Evolutionary conservation across 2,329 filamentous ascomycete genomes (phyloP).

Genomic region (Aspergillus novofumigatus): DNA sequence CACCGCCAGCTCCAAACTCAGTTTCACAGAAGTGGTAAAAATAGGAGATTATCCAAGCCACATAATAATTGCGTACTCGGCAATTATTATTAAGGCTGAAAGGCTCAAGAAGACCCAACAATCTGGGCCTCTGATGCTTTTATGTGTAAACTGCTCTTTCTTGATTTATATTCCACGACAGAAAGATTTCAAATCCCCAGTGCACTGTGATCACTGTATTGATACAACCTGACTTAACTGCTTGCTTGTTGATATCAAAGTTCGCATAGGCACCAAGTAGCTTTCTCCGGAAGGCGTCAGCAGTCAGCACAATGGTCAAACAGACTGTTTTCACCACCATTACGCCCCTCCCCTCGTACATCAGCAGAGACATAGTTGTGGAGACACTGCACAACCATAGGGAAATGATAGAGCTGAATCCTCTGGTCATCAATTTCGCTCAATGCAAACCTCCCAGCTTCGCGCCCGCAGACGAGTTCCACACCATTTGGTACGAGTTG

Average conservation of each 20-base stretch:
- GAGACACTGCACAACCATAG: slow-evolving; percentile 72
- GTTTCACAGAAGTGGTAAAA: background rate
- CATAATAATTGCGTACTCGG: background rate
- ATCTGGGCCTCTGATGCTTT: background rate
- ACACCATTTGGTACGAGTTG: slow-evolving; percentile 72
- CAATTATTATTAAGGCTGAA: background rate
- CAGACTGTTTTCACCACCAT: slow-evolving; percentile 70
- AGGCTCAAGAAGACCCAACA: background rate
- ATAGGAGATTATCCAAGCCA: background rate
- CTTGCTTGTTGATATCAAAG: background rate
- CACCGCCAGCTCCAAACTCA: background rate
- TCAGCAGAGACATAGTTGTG: slow-evolving; percentile 67
- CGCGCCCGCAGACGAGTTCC: slow-evolving; percentile 65
- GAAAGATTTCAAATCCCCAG: background rate
- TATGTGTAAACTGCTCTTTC: background rate
- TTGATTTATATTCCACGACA: background rate
- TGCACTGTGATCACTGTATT: background rate
- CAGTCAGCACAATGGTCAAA: slow-evolving; percentile 56
- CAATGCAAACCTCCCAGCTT: slow-evolving; percentile 63
- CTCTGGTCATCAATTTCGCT: slow-evolving; percentile 69
- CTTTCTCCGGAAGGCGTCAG: background rate
- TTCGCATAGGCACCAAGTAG: background rate
- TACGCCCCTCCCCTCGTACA: slow-evolving; percentile 67
- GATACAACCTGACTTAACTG: background rate
- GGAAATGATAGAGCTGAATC: slow-evolving; percentile 85